Evolutionary conservation across 1,284 basidiomycete genomes (phyloP), one percentile per base, ranked within the genome.

Genomic region (Boletus mariae): DNA sequence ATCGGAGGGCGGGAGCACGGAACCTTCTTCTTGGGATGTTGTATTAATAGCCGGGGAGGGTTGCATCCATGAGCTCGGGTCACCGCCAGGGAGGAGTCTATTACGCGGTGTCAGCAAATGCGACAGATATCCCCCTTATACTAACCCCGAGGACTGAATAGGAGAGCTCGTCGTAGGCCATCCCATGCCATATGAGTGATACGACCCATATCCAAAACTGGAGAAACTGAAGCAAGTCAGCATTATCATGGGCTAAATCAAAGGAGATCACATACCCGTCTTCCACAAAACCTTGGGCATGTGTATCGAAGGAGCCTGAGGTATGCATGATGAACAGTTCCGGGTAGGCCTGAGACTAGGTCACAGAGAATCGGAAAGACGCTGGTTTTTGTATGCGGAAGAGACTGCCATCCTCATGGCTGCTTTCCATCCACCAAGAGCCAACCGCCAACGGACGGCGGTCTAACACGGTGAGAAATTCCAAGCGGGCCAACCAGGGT

Each of bases 131-230:
- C 3, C 4, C 12, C 25, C 17, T n/a, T 8, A n/a, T 41, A 51
- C 59, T 55, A 4, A 65, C 60, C 4, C 1, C 7, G 4, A 1
- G 1, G 25, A 2, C n/a, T 49, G 51, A 2, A 17, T 23, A 0
- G 63, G 61, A 37, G 60, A 65, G n/a, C 12, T 6, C 1, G 5
- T 9, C 2, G 56, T 2, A 13, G 1, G 7, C 1, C 15, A 9
- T 20, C 17, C 1, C 10, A 5, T 1, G 9, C 0, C 20, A 20
- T 20, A 20, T 20, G 20, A 20, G 20, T 20, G 10, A 25, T 3
- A 5, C 8, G n/a, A 17, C 17, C 17, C 37, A 38, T 4, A 17
- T 20, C 10, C 37, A 20, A 38, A 20, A 7, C 42, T 17, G 5
- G 2, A 1, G 25, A 15, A 20, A 23, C 60, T 65, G 37, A 31